Percentiles rank a stretch among this genome's conserved stretches.
Evolutionary conservation across 2,329 filamentous ascomycete species (phyloP).

Genomic region (Samsoniella hepiali): DNA sequence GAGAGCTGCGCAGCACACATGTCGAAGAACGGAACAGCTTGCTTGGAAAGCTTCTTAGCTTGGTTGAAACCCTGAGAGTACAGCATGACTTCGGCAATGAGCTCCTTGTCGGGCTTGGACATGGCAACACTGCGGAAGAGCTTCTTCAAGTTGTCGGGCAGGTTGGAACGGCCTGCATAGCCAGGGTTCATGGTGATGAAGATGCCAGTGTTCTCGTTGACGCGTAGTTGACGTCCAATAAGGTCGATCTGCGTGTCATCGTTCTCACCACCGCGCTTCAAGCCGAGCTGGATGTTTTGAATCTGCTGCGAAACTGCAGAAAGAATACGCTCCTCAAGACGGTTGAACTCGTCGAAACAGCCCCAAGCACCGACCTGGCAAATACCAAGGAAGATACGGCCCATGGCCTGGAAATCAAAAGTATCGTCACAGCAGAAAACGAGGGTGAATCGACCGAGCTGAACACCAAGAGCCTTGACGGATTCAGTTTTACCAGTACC

Average conservation of each 20-base stretch:
- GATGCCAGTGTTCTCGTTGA: conserved; percentile 92
- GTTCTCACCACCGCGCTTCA: conserved; percentile 80
- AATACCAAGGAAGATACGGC: conserved; percentile 97
- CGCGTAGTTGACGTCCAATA: conserved; percentile 82
- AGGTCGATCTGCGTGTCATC: conserved; percentile 88
- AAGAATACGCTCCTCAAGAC: conserved; percentile 93
- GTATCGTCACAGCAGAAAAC: conserved; percentile 99
- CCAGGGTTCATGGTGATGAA: conserved; percentile 99
- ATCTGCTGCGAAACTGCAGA: conserved; percentile 99
- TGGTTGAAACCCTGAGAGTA: conserved; percentile 99
- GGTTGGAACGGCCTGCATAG: conserved; percentile 94
- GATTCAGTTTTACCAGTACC: conserved; percentile 99
- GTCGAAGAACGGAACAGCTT: conserved; percentile 98
- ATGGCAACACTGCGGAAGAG: conserved; percentile 98
- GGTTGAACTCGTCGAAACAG: conserved; percentile 99
- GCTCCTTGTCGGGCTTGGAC: conserved; percentile 99
- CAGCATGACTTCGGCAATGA: conserved; percentile 99
- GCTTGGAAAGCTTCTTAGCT: conserved; percentile 88
- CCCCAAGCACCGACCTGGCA: conserved; percentile 99
- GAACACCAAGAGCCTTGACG: conserved; percentile 93
- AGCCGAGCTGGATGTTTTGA: conserved; percentile 95
- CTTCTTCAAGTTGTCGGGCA: conserved; percentile 99
- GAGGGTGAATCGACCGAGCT: conserved; percentile 94
- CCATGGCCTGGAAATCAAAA: conserved; percentile 99
- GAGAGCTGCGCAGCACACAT: conserved; percentile 77